Percentiles rank a stretch among this genome's conserved stretches.
Evolutionary conservation across 2,329 filamentous ascomycete species (phyloP).

Genomic region (Cladophialophora exuberans): DNA sequence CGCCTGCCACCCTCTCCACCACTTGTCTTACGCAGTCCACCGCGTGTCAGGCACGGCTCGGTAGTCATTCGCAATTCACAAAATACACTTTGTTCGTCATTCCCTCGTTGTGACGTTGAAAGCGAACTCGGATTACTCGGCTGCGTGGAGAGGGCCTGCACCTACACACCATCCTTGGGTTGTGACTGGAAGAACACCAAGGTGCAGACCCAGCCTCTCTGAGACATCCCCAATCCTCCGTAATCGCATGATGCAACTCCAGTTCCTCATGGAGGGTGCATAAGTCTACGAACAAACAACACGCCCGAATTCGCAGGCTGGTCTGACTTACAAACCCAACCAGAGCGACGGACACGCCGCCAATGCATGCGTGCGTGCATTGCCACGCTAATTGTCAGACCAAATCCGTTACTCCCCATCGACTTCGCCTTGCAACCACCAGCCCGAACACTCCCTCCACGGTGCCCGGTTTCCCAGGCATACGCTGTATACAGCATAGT

Average conservation of each 20-base stretch:
- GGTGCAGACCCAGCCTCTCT: not conserved
- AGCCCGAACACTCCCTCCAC: not conserved
- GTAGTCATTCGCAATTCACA: not conserved
- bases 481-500: not conserved
- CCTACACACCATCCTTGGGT: not conserved
- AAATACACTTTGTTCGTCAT: not conserved
- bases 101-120: conserved; percentile 6
- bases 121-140: conserved; percentile 1
- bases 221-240: conserved; percentile 5
- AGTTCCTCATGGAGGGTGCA: not conserved
- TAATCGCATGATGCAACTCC: conserved; percentile 1
- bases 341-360: conserved; percentile 1
- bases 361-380: not conserved
- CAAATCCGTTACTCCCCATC: conserved; percentile 1
- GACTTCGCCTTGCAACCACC: conserved; percentile 4
- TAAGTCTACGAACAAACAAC: too few species aligned
- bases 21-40: too few species aligned
- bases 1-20: too few species aligned
- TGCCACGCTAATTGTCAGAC: not conserved
- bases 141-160: not conserved
- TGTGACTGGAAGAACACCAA: conserved; percentile 1
- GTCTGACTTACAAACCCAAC: not conserved
- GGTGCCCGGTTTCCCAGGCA: conserved; percentile 2
- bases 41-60: conserved; percentile 1
- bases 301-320: too few species aligned